phyloP scores from a whole-genome alignment of 352 stramenopile species.

The Globisporangium megalacanthum region DNA sequence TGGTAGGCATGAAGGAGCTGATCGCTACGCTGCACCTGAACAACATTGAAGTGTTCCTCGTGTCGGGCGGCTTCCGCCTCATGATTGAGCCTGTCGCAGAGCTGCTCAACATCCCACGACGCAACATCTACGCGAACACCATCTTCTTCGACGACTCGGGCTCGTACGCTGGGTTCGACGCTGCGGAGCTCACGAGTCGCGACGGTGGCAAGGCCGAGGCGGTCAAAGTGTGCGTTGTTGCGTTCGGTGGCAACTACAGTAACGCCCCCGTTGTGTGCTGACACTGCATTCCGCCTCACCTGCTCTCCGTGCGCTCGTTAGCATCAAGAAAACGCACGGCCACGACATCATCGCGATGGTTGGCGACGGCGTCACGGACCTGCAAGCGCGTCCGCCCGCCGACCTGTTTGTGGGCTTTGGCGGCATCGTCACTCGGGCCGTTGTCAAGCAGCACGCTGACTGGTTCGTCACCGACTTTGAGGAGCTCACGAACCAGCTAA shows the following conservation, averaged over 20 bases:
- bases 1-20: conserved; percentile 80
- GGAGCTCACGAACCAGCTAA: conserved; percentile 69
- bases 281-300: background rate
- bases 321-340: conserved; percentile 88
- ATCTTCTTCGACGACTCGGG: conserved; percentile 91
- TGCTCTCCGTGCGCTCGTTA: conserved; percentile 6
- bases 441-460: conserved; percentile 92
- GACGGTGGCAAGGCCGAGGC: conserved; percentile 77
- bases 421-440: conserved; percentile 91
- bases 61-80: conserved; percentile 97
- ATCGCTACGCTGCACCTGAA: conserved; percentile 87
- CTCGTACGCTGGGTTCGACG: conserved; percentile 93
- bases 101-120: conserved; percentile 71
- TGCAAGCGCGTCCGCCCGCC: conserved; percentile 96
- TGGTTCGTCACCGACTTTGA: conserved; percentile 98
- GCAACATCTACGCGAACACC: conserved; percentile 98
- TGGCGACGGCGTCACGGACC: conserved; percentile 98
- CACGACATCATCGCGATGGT: conserved; percentile 98
- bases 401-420: conserved; percentile 98
- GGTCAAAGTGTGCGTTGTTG: conserved; percentile 53
- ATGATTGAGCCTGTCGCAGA: conserved; percentile 98
- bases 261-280: background rate
- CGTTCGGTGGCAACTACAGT: too few relatives aligned
- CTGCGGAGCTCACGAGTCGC: conserved; percentile 90
- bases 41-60: conserved; percentile 94